Evolutionary conservation across 2,329 filamentous ascomycete genomes (phyloP), one percentile per base, ranked within the genome.

Genomic region (Acarospora socialis): DNA sequence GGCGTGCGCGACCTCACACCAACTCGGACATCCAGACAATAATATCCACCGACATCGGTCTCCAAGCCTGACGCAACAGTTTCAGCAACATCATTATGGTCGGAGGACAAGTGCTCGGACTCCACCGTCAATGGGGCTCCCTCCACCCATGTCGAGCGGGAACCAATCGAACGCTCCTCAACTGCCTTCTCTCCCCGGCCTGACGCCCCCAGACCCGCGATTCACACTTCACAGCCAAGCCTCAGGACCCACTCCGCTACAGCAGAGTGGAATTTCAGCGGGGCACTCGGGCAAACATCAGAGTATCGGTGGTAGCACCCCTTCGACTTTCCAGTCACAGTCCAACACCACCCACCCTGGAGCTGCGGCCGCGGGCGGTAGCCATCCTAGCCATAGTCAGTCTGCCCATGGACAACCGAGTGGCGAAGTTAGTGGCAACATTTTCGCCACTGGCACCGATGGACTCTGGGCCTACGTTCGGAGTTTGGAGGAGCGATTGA

Each of bases 391-490:
- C 33, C 49, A 52, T 28, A 43, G 46, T 16, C 39, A 42, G 30
- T 46, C 43, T 2, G 47, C 33, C 9, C 47, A 44, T 34, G 47
- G 45, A 21, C 39, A 37, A 13, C 27, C 28, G n/a, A 50, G 47
- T 30, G 43, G 46, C 20, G 47, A 50, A 27, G 30, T 38, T 16
- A 12, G 24, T n/a, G 28, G 30, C 12, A 33, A 39, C 7, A 26
- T 36, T 15, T 43, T 35, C 19, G 35, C 41, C 28, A 42, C 40
- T 29, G 47, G 50, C 13, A 51, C 53, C 20, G 56, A 59, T 24
- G 55, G 56, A 24, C 40, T 63, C 3, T 62, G 59, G 59, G 46
- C 53, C 17, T 58, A 59, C 37, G 52, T 61, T 20, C 56, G 52
- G 20, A 55, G 49, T 22, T 49, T 63, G 27, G 56, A 61, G 30